Evolutionary conservation across 2,329 filamentous ascomycete genomes (phyloP).

Genomic region (Albophoma yamanashiensis): DNA sequence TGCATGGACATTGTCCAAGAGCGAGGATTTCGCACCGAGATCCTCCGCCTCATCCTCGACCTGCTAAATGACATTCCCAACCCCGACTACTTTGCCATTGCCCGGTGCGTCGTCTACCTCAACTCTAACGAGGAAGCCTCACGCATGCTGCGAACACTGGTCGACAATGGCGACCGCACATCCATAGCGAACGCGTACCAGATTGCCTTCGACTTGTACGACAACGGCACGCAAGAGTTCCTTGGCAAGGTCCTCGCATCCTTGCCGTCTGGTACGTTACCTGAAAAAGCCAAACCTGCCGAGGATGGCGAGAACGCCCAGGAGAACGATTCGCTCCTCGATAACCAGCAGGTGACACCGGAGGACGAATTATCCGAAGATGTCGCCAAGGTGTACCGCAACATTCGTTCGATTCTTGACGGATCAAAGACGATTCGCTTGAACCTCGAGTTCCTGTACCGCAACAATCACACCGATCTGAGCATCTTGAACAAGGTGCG

Average conservation of each 20-base stretch:
- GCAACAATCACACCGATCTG: slow-evolving; percentile 87
- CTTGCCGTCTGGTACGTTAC: slow-evolving; percentile 47
- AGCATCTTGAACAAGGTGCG: slow-evolving; percentile 92
- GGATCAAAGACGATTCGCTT: slow-evolving; percentile 90
- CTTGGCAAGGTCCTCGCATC: slow-evolving; percentile 78
- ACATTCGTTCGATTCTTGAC: slow-evolving; percentile 61
- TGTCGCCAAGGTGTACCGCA: slow-evolving; percentile 46
- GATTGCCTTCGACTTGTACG: slow-evolving; percentile 95
- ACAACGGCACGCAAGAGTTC: slow-evolving; percentile 97
- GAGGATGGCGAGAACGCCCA: slow-evolving; percentile 31
- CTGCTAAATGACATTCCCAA: slow-evolving; percentile 87
- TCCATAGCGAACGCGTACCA: slow-evolving; percentile 87
- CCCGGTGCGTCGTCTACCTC: slow-evolving; percentile 93
- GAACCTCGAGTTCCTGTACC: slow-evolving; percentile 92
- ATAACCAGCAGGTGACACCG: slow-evolving; percentile 40
- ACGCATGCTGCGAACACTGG: slow-evolving; percentile 70
- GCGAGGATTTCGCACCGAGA: slow-evolving; percentile 70
- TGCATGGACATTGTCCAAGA: slow-evolving; percentile 98
- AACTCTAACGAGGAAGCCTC: slow-evolving; percentile 88
- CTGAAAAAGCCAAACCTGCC: slow-evolving; percentile 30
- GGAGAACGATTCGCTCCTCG: slow-evolving; percentile 38
- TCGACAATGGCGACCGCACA: slow-evolving; percentile 66
- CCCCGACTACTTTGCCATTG: slow-evolving; percentile 96
- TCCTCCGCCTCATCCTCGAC: slow-evolving; percentile 84
- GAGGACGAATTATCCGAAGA: slow-evolving; percentile 42